Percentiles rank a stretch among this genome's conserved stretches.
Evolutionary conservation across 2,329 filamentous ascomycete species (phyloP).

Genomic region (Apiospora hydei): DNA sequence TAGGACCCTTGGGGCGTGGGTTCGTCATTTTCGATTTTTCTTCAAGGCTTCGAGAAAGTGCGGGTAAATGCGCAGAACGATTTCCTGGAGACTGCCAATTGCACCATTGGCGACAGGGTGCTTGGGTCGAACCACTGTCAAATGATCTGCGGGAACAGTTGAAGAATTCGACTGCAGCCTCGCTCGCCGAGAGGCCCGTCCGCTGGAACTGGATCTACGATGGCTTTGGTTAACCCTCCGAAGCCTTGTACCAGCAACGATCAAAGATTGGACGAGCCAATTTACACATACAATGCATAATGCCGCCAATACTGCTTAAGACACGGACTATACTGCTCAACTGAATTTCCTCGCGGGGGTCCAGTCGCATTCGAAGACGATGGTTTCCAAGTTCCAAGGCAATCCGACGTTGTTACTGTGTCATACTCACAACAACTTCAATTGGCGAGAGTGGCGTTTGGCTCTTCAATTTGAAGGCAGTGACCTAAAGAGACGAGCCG

Average conservation of each 20-base stretch:
- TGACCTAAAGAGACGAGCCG: background rate
- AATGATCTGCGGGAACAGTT: conserved; percentile 4
- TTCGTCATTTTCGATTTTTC: background rate
- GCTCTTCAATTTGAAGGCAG: background rate
- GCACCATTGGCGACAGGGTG: background rate
- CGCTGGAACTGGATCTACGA: background rate
- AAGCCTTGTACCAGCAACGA: conserved; percentile 9
- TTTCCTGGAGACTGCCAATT: background rate
- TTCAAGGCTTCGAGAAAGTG: conserved; percentile 17
- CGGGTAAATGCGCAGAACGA: background rate
- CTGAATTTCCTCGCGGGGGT: background rate
- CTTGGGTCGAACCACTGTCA: background rate
- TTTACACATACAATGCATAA: background rate
- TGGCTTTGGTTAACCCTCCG: background rate
- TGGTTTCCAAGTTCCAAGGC: background rate
- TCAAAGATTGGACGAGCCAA: background rate
- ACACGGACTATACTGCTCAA: background rate
- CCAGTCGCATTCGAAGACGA: background rate
- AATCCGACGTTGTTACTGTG: background rate
- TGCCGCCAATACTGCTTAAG: background rate
- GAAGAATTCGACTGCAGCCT: background rate
- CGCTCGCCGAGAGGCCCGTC: conserved; percentile 3
- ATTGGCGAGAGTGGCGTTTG: background rate
- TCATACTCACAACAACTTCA: background rate
- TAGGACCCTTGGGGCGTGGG: background rate